phyloP scores from a whole-genome alignment of 1,284 basidiomycete species.

The Hemileia vastatrix region DNA sequence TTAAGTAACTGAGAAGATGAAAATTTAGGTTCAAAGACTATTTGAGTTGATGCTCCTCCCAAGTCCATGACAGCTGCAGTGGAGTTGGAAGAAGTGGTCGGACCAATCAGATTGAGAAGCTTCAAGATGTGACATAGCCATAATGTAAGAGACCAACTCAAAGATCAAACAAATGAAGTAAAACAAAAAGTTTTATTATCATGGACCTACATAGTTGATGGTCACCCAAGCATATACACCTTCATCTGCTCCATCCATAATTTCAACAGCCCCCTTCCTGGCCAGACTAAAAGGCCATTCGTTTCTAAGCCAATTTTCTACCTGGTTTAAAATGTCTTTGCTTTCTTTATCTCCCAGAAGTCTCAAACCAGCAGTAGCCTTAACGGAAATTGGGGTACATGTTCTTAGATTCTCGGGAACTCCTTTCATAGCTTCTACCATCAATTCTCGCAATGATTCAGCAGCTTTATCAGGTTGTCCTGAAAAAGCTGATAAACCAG shows the following conservation, averaged over 20 bases:
- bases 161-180: conserved; percentile 30
- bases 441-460: conserved; percentile 63
- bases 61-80: conserved; percentile 92
- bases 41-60: conserved; percentile 93
- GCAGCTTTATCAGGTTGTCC: conserved; percentile 59
- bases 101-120: conserved; percentile 62
- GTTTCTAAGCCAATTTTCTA: conserved; percentile 56
- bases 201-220: conserved; percentile 61
- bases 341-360: conserved; percentile 61
- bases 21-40: conserved; percentile 84
- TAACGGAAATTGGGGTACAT: conserved; percentile 84
- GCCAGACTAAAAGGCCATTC: conserved; percentile 65
- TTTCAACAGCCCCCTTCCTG: conserved; percentile 57
- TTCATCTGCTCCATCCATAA: conserved; percentile 96
- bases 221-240: conserved; percentile 98
- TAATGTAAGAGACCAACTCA: background rate
- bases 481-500: conserved; percentile 66
- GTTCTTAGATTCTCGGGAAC: conserved; percentile 60
- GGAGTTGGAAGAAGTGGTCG: conserved; percentile 49
- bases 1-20: conserved; percentile 51
- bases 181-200: background rate
- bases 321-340: conserved; percentile 66
- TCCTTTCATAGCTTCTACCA: conserved; percentile 67
- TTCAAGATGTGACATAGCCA: background rate
- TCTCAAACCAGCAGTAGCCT: conserved; percentile 87